Evolutionary conservation across 2,329 filamentous ascomycete species (phyloP), one percentile per base, ranked within the genome.

Genomic region (Eurotiales sp.): DNA sequence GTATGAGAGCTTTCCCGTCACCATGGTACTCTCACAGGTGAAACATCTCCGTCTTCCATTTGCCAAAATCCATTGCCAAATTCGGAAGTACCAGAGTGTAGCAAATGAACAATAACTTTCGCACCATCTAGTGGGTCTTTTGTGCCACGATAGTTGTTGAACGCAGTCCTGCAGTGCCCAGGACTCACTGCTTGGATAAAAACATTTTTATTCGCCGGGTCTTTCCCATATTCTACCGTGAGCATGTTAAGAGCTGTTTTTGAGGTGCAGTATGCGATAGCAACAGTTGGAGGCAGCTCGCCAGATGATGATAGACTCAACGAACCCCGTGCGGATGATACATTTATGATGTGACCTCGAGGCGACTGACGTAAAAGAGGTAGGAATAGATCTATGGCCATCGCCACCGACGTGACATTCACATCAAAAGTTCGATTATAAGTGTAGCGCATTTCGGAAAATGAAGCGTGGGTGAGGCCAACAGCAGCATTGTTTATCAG

Each of bases 401-500:
- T 2, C 6, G 17, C 29, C 3, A 46, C 44, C 4, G 29, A 34
- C 4, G 44, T 37, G 4, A 46, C 25, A 12, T 46, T 46, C 25
- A 19, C 19, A 37, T 46, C 21, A 3, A 46, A 19, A 2, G 25
- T 32, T 15, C 17, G 15, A 32, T 11, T 23, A 11, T 46, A 46
- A 14, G 15, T 14, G 6, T 25, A 3, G 8, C 44, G 44, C n/a
- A 46, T 22, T 10, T 46, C 21, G 25, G n/a, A 12, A 6, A 37
- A 46, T 3, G n/a, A 17, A 1, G 17, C 23, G 12, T 46, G n/a
- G 1, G 32, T 3, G 1, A 12, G 22, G 4, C 32, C 44, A 23
- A 46, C 44, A 4, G 23, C 44, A 17, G 44, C 44, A 17, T 46
- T 46, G 44, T 46, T 46, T 4, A 36, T 46, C 21, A 46, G 17